Evolutionary conservation across 1,284 basidiomycete genomes (phyloP).

Genomic region (Pyrrhoderma noxium): DNA sequence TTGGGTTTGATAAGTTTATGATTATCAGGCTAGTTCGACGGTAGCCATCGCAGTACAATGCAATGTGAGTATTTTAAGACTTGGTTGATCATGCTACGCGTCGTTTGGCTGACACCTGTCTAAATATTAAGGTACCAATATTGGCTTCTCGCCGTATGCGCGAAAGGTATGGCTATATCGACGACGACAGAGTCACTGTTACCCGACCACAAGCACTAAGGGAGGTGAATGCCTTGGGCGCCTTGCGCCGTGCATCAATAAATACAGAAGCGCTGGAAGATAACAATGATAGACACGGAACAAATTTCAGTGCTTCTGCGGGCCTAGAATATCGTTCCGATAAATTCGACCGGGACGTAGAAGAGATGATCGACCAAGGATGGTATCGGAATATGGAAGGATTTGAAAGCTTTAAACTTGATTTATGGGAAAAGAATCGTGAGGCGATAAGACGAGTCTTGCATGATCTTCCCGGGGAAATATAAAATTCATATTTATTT

Average conservation of each 20-base stretch:
- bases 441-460: conserved; percentile 6
- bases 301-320: background rate
- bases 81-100: background rate
- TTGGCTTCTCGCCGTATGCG: conserved; percentile 31
- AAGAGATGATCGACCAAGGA: conserved; percentile 1
- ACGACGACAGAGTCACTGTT: conserved; percentile 30
- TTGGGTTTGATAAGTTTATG: conserved; percentile 22
- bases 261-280: background rate
- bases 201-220: conserved; percentile 32
- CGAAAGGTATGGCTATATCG: conserved; percentile 30
- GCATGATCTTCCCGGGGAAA: conserved; percentile 9
- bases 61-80: conserved; percentile 23
- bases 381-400: conserved; percentile 1
- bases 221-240: conserved; percentile 30
- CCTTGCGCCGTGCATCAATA: conserved; percentile 26
- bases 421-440: conserved; percentile 4
- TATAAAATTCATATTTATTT: no score
- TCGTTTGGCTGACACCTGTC: no score
- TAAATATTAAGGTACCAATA: conserved; percentile 28
- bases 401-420: conserved; percentile 3
- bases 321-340: background rate
- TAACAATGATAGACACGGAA: no score
- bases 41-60: conserved; percentile 32
- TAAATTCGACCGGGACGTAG: background rate
- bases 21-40: conserved; percentile 33